These are phyloP conservation scores for Tilletia walkeri DNA, from an alignment of 1,284 basidiomycete genomes.

Conservation along the genomic window DNA sequence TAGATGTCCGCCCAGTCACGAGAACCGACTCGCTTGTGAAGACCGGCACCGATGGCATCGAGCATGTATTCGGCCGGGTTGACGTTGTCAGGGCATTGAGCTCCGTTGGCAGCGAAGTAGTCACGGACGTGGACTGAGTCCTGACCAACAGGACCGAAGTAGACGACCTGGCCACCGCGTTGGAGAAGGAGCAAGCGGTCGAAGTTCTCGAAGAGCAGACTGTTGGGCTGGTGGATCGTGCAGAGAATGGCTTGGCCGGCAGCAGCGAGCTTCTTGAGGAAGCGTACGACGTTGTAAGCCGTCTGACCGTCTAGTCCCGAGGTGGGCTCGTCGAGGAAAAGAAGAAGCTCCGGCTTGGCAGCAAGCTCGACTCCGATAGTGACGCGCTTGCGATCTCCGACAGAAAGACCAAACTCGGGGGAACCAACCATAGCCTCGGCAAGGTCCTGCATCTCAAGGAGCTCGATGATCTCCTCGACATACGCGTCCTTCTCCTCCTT, in stretches of 20 bases:
- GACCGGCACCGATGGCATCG: conserved; percentile 56
- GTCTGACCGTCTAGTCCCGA: conserved; percentile 84
- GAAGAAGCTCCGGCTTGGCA: conserved; percentile 71
- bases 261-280: conserved; percentile 76
- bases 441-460: conserved; percentile 72
- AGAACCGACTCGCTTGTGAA: conserved; percentile 47
- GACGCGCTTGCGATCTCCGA: conserved; percentile 70
- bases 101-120: conserved; percentile 63
- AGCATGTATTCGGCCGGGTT: conserved; percentile 62
- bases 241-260: conserved; percentile 69
- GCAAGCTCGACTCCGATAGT: conserved; percentile 73
- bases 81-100: conserved; percentile 59
- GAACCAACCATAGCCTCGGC: conserved; percentile 69
- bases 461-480: conserved; percentile 73
- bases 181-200: conserved; percentile 60
- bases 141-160: conserved; percentile 63
- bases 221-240: conserved; percentile 69
- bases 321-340: conserved; percentile 61
- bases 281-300: conserved; percentile 78
- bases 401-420: conserved; percentile 61
- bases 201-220: conserved; percentile 66
- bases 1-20: conserved; percentile 56
- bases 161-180: conserved; percentile 58
- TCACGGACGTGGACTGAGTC: conserved; percentile 61
- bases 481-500: conserved; percentile 74